Percentiles rank a stretch among this genome's conserved stretches.
Evolutionary conservation across 768 basidiomycete genomes (phyloP).

Genomic region (Russula emetica): DNA sequence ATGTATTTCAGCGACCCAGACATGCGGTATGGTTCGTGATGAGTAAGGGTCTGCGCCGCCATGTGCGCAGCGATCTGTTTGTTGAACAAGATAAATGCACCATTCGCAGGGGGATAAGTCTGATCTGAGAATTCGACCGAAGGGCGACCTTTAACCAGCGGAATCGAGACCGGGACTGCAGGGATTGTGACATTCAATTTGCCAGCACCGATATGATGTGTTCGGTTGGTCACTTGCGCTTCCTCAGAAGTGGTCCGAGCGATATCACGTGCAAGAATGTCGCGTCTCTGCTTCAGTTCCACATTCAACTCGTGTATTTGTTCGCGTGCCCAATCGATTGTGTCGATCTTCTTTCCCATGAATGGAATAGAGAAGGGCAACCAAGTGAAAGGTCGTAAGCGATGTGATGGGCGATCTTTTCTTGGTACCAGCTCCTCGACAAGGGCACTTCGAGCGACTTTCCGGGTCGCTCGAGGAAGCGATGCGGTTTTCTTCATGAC

Average conservation of each 20-base stretch:
- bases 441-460: conserved; percentile 29
- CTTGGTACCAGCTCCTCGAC: conserved; percentile 54
- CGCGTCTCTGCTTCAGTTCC: conserved; percentile 30
- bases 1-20: conserved; percentile 50
- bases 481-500: conserved; percentile 13
- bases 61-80: conserved; percentile 91
- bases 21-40: conserved; percentile 88
- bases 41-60: conserved; percentile 66
- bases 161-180: conserved; percentile 18
- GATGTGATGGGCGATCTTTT: conserved; percentile 73
- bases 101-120: conserved; percentile 39
- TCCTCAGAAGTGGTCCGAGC: conserved; percentile 26
- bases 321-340: conserved; percentile 81
- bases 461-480: conserved; percentile 32
- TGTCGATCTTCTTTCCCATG: conserved; percentile 87
- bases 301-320: conserved; percentile 53
- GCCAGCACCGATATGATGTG: conserved; percentile 27
- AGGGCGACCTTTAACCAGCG: conserved; percentile 17
- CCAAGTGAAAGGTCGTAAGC: conserved; percentile 49
- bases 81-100: conserved; percentile 90
- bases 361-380: conserved; percentile 57
- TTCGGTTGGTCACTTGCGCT: conserved; percentile 26
- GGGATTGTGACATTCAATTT: conserved; percentile 28
- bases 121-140: conserved; percentile 29
- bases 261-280: conserved; percentile 33